Base-by-base conservation (phyloP, 768 basidiomycete species). In the Termitomyces sp. region DNA sequence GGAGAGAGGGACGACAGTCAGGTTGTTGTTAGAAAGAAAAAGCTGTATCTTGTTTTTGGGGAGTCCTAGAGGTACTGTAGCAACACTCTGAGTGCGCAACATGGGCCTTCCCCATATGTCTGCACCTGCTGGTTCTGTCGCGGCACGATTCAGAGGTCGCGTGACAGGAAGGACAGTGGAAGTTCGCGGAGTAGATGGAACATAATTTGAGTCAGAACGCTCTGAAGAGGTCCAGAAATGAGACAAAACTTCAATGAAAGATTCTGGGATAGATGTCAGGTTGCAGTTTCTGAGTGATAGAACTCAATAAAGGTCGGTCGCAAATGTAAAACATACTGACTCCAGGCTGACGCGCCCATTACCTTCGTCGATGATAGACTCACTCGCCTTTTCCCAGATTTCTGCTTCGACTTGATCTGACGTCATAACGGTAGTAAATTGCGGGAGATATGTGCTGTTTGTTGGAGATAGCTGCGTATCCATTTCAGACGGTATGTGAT, bases 31-130 rank as follows among this genome's bases (percentile, higher is more conserved):
- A 18, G 75, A 78, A 0, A 90, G 78, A 59, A 76, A 85, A 5
- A 92, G 70, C 29, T 82, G 77, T 4, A 89, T 72, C 36, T 81
- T 73, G 50, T 82, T 74, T 64, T 75, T 74, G 9, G 79, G 74
- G 39, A 77, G 69, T 1, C 78, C 75, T 36, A 74, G 61, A 2
- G 70, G 65, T 10, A 64, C 65, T 24, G 70, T 68, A 9, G 71
- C 69, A 13, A 71, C 62, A 12, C 70, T 71, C 28, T 69, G 68
- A 51, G 72, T 69, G 34, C 70, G 70, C 58, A 51, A 46, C 58
- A 64, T 48, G 31, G 55, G 29, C 54, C 62, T 54, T 56, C 60
- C 31, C 59, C 60, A 44, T 7, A 48, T 34, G 28, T 59, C 54
- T 44, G 62, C 26, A 60, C 37, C 60, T 3, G 68, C 66, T 13